A percentile compares a stretch with the other conserved stretches of the same genome.
phyloP scores from a whole-genome alignment of 202 grass and related monocot species.

The Bolboschoenoplectus hybrid region DNA sequence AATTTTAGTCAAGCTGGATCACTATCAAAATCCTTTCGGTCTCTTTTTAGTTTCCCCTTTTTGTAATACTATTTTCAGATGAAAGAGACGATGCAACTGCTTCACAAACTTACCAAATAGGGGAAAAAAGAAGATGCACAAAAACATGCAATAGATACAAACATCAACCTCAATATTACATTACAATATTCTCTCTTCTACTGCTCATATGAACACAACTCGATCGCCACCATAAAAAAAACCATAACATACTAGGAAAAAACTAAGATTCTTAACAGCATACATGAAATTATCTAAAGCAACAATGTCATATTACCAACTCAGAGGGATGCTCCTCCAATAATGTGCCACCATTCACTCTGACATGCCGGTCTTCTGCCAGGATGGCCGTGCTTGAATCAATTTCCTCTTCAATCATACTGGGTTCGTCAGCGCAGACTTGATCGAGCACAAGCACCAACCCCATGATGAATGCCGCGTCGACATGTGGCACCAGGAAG shows the following conservation, averaged over 20 bases:
- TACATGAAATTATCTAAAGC: slow-evolving; percentile 3
- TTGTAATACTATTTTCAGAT: background rate
- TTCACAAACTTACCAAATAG: background rate
- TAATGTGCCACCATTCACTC: background rate
- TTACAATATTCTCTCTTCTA: slow-evolving; percentile 17
- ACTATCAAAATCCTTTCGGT: background rate
- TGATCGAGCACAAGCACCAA: slow-evolving; percentile 86
- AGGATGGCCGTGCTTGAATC: background rate
- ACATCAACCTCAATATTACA: background rate
- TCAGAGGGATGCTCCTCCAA: slow-evolving; percentile 26
- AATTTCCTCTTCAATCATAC: slow-evolving; percentile 8
- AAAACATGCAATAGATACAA: background rate
- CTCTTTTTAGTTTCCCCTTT: background rate
- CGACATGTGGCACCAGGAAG: slow-evolving; percentile 54
- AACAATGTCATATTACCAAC: slow-evolving; percentile 10
- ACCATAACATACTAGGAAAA: background rate
- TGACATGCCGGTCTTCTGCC: slow-evolving; percentile 9
- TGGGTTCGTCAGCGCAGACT: slow-evolving; percentile 52
- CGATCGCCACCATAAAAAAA: background rate
- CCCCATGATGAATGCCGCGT: slow-evolving; percentile 80
- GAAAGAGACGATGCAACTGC: background rate
- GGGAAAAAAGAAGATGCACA: background rate
- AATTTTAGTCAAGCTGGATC: background rate
- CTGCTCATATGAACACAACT: slow-evolving; percentile 18
- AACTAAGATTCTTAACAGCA: background rate